Percentiles rank a stretch among this genome's conserved stretches.
These are phyloP conservation scores for Alternaria conjuncta DNA, from an alignment of 2,329 filamentous ascomycete species.

Conservation along the genomic window DNA sequence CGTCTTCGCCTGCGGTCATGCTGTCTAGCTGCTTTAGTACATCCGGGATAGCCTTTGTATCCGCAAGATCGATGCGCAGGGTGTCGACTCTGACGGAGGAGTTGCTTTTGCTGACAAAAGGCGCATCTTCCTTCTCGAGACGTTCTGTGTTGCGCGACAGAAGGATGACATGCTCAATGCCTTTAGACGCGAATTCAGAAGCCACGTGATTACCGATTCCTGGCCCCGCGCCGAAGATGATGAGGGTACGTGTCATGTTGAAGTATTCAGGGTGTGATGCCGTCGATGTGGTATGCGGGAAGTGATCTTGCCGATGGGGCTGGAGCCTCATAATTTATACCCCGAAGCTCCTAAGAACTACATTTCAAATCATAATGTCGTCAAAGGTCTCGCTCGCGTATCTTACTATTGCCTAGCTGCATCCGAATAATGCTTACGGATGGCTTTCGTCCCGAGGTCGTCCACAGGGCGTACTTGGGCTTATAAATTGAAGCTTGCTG, in stretches of 20 bases:
- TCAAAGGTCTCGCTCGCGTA: not conserved
- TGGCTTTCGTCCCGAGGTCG: not conserved
- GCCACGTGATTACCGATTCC: constrained; percentile 56
- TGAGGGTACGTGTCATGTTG: constrained; percentile 33
- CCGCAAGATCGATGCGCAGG: constrained; percentile 54
- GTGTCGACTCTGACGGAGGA: constrained; percentile 49
- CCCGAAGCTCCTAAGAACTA: not conserved
- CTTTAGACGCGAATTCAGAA: constrained; percentile 51
- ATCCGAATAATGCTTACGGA: not conserved
- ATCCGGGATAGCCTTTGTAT: constrained; percentile 47
- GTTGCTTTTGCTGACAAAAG: constrained; percentile 40
- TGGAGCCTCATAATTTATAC: too few relatives aligned
- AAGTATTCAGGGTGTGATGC: not conserved
- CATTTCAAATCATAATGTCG: not conserved
- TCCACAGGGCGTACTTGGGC: not conserved
- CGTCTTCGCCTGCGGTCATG: constrained; percentile 35
- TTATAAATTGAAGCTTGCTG: not conserved
- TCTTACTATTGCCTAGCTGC: not conserved
- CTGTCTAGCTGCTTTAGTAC: constrained; percentile 53
- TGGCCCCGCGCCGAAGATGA: constrained; percentile 57
- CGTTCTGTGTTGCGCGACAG: constrained; percentile 54
- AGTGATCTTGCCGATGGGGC: not conserved
- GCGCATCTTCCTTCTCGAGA: constrained; percentile 47
- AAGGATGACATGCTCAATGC: constrained; percentile 57
- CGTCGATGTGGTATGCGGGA: too few relatives aligned